Evolutionary conservation across 1,139 yeast species (phyloP).

Genomic region (Suhomyces guaymorum): DNA sequence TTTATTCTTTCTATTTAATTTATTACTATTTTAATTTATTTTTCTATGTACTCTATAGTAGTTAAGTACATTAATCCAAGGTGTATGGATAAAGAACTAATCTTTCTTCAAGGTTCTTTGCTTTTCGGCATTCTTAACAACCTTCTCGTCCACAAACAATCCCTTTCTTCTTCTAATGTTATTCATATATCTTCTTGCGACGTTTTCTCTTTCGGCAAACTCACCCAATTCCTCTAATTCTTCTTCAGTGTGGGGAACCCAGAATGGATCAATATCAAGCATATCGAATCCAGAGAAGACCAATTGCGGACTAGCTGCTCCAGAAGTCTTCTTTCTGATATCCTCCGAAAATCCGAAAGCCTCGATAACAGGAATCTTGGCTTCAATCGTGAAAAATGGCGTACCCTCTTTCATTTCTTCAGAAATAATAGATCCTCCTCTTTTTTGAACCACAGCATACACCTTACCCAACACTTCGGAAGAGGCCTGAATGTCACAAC

Average conservation of each 20-base stretch:
- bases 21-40: too few relatives aligned
- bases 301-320: slow-evolving; percentile 96
- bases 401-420: slow-evolving; percentile 99
- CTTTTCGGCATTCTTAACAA: slow-evolving; percentile 88
- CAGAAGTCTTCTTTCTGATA: slow-evolving; percentile 88
- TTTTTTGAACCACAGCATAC: slow-evolving; percentile 86
- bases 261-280: slow-evolving; percentile 91
- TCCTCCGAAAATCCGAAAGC: slow-evolving; percentile 98
- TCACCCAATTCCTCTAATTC: slow-evolving; percentile 94
- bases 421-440: slow-evolving; percentile 80
- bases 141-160: slow-evolving; percentile 83
- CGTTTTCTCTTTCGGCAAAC: slow-evolving; percentile 86
- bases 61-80: too few relatives aligned
- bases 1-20: too few relatives aligned
- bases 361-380: slow-evolving; percentile 88
- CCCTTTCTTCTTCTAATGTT: slow-evolving; percentile 84
- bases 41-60: too few relatives aligned
- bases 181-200: slow-evolving; percentile 86
- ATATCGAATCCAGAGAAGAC: slow-evolving; percentile 87
- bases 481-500: slow-evolving; percentile 93
- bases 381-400: slow-evolving; percentile 86
- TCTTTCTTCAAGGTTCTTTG: slow-evolving; percentile 80
- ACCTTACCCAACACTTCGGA: slow-evolving; percentile 95
- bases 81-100: slow-evolving; percentile 18
- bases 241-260: slow-evolving; percentile 99